A percentile compares a stretch with the other conserved stretches of the same genome.
phyloP scores from a whole-genome alignment of 192 early-diverging fungal species.

The Linnemannia elongata region DNA sequence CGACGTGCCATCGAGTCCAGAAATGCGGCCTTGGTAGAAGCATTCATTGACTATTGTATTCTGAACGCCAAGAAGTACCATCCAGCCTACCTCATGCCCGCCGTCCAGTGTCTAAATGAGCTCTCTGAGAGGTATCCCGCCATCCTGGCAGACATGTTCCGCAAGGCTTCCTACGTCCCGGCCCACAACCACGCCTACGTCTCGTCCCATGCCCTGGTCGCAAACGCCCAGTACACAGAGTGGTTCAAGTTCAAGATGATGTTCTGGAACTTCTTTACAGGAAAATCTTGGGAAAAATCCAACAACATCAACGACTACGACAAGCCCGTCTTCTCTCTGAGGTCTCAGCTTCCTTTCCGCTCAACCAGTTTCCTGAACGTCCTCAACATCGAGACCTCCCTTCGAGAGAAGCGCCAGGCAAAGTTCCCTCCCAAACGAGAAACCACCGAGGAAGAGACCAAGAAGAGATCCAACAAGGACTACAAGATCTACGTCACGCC shows the following conservation, averaged over 20 bases:
- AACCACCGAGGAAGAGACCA: constrained; percentile 16
- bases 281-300: constrained; percentile 31
- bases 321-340: constrained; percentile 40
- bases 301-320: constrained; percentile 48
- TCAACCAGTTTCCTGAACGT: constrained; percentile 15
- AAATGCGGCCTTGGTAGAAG: constrained; percentile 33
- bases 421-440: constrained; percentile 23
- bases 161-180: constrained; percentile 47
- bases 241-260: constrained; percentile 24
- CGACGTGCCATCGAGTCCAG: constrained; percentile 43
- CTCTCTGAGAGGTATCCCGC: constrained; percentile 49
- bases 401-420: constrained; percentile 19
- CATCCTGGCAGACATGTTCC: constrained; percentile 43
- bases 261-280: constrained; percentile 41
- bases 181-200: constrained; percentile 45
- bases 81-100: constrained; percentile 50
- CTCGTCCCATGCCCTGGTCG: constrained; percentile 46
- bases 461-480: constrained; percentile 12
- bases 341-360: constrained; percentile 50
- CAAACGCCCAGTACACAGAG: constrained; percentile 30
- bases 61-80: constrained; percentile 54
- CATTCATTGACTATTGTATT: constrained; percentile 52
- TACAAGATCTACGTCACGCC: constrained; percentile 53
- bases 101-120: constrained; percentile 49
- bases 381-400: constrained; percentile 30